Evolutionary conservation across 441 rosid genomes (phyloP).

Genomic region (Syzygium syzygioides): DNA sequence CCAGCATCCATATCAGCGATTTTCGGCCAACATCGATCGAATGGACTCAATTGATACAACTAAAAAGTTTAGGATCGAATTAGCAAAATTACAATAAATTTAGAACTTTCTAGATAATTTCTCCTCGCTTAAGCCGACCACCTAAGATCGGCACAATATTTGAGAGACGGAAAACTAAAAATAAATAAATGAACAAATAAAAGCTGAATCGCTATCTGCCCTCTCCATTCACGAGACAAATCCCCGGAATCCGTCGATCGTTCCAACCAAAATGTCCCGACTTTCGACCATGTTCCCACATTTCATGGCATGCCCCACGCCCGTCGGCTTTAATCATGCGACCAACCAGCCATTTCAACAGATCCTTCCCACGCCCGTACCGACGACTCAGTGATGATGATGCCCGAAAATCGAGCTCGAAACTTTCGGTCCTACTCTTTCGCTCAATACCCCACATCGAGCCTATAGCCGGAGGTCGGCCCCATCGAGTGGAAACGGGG

Average conservation of each 20-base stretch:
- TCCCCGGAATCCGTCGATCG: not conserved
- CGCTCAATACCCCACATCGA: not conserved
- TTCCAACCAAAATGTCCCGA: not conserved
- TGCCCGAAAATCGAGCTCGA: not conserved
- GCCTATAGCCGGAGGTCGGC: not conserved
- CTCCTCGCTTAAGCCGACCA: not conserved
- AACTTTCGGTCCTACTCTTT: not conserved
- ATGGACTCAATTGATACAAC: fast-evolving
- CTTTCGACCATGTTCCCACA: not conserved
- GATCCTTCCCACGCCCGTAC: not conserved
- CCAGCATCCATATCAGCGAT: too few relatives aligned
- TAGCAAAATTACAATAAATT: too few relatives aligned
- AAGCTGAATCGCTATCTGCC: not conserved
- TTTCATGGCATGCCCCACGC: not conserved
- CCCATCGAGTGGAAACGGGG: not conserved
- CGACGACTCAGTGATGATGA: not conserved
- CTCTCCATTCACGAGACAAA: not conserved
- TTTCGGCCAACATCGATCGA: fast-evolving
- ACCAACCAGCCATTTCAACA: not conserved
- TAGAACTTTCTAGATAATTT: too few relatives aligned
- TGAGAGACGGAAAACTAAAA: not conserved
- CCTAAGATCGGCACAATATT: not conserved
- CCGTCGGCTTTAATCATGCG: not conserved
- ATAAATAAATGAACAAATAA: not conserved
- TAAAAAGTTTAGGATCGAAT: too few relatives aligned